phyloP scores from a whole-genome alignment of 2,329 filamentous ascomycete genomes.

The Talaromyces sp. region DNA sequence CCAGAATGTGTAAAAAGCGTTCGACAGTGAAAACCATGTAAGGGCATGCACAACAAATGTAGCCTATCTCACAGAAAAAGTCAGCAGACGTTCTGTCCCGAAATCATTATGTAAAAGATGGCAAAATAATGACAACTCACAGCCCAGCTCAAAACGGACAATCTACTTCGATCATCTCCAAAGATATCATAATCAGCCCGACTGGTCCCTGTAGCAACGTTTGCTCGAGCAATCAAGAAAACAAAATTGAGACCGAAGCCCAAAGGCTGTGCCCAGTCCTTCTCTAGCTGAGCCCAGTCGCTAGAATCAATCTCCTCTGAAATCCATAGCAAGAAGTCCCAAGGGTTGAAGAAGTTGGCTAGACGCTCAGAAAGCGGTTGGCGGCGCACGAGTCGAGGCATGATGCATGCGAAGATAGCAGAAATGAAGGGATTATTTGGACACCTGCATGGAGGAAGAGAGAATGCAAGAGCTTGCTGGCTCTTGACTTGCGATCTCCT shows the following conservation, averaged over 20 bases:
- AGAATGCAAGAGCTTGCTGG: constrained; percentile 14
- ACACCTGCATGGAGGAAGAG: constrained; percentile 6
- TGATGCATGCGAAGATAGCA: constrained; percentile 42
- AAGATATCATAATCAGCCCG: constrained; percentile 76
- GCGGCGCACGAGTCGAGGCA: constrained; percentile 79
- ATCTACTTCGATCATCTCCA: constrained; percentile 56
- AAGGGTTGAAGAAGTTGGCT: constrained; percentile 73
- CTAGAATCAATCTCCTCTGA: constrained; percentile 89
- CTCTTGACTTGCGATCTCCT: constrained; percentile 2
- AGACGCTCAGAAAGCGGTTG: constrained; percentile 77
- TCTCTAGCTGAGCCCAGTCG: constrained; percentile 77
- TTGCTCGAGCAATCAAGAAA: constrained; percentile 79
- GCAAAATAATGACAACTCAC: constrained; percentile 41
- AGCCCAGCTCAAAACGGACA: constrained; percentile 66
- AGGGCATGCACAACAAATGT: constrained; percentile 69
- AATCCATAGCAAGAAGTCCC: constrained; percentile 85
- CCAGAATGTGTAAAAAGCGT: constrained; percentile 76
- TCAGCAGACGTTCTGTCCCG: not conserved
- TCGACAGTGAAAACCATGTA: constrained; percentile 62
- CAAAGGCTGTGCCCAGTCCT: constrained; percentile 69
- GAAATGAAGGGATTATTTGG: not conserved
- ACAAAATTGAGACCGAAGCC: constrained; percentile 72
- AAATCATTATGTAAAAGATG: no score
- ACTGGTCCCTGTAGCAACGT: constrained; percentile 53
- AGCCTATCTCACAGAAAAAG: constrained; percentile 46